Evolutionary conservation across 192 early-diverging fungal species (phyloP), one percentile per base, ranked within the genome.

Genomic region (Coemansia sp.): DNA sequence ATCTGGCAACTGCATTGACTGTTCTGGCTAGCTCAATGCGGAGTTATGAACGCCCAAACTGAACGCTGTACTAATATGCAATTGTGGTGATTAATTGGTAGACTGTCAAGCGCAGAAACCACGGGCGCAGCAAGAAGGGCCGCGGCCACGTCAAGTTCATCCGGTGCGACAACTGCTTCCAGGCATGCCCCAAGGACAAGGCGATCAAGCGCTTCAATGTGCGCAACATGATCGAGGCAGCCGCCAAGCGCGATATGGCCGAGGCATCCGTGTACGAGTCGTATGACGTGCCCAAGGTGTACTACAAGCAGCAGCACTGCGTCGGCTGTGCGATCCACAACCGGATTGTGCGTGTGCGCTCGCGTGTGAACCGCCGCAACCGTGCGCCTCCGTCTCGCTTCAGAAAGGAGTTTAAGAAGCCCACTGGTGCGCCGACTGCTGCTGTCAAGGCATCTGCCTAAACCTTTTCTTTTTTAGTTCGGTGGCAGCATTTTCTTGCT

Each of bases 101-200:
- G 96, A 97, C 96, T 84, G 81, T 85, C 81, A 98, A 97, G 89
- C 92, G 95, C 89, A 93, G 96, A 87, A 98, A 96, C 84, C 90
- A 96, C 87, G 96, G 97, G 88, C 94, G 97, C 78, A 92, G 88
- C 90, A 99, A 99, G 92, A 85, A 93, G 83, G 96, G 96, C 60
- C 94, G 97, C 84, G 97, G 97, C 75, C 95, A 96, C 89, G 90
- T 92, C 77, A 93, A 93, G 86, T 88, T 89, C 73, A 92, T 98
- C 75, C 92, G 96, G 69, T 98, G 97, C 91, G 91, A 91, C 83
- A 99, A 99, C 94, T 99, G 97, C 85, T 88, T 89, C 69, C 93
- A 94, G 83, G 94, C 93, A 77, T 90, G 92, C 60, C 93, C 95
- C 71, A 95, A 95, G 93, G 97, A 99, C 87, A 99, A 99, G 93